Base-by-base conservation (phyloP, 2,329 filamentous ascomycete genomes). In the Colletotrichum sp. region DNA sequence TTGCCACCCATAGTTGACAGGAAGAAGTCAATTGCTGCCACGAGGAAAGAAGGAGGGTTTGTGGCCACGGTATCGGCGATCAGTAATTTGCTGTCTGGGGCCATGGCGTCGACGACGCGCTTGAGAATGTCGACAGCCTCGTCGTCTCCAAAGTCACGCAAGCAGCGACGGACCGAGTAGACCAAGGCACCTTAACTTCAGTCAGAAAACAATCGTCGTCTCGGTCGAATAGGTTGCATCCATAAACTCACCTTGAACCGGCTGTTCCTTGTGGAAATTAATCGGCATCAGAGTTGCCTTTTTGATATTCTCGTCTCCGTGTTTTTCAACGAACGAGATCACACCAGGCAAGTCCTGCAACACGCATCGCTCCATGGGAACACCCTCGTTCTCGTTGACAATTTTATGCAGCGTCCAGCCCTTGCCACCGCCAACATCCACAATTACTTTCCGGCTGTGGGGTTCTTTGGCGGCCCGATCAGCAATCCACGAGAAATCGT, bases 91-190 rank as follows among this genome's bases (percentile, higher is more conserved):
- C 81, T 83, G 57, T 83, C 81, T 0, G 65, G n/a, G 11, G 76
- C 78, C 78, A 83, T 79, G 24, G 82, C 81, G 3, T 76, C 72
- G 5, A 76, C 64, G 8, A 83, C 59, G 4, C 78, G 77, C 57
- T 76, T 65, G 12, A 85, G 77, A 2, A 84, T 83, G 21, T 75
- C 59, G 2, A 80, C 76, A 31, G 77, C 79, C 12, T 78, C 78
- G 2, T 78, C 77, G 63, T 84, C 82, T 31, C 78, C 73, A 72
- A 82, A 85, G 69, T 84, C 80, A 68, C 85, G 83, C 4, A 85
- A 79, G 59, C 81, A 81, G 15, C 81, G 80, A 64, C 78, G 79
- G 69, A 82, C 81, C 76, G 78, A 81, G 76, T 84, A 84, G 13
- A 82, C 74, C n/a, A 81, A 70, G 8, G 83, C 83, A 4, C 80